A percentile compares a stretch with the other conserved stretches of the same genome.
Conservation (phyloP, 2,329 filamentous ascomycete species). For the Penicillium sp. region DNA sequence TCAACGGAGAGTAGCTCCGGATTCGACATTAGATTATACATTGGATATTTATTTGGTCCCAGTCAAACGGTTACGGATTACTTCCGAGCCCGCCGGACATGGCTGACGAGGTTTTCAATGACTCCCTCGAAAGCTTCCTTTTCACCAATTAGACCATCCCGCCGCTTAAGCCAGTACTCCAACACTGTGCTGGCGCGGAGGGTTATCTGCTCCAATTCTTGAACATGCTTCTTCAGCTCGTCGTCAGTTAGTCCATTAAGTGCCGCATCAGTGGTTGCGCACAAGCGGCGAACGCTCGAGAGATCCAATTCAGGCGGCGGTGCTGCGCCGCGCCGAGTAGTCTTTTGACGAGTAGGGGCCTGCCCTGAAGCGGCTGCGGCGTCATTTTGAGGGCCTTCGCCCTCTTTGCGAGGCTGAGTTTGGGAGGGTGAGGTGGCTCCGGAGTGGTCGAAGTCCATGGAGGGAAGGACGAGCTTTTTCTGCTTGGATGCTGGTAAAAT, state of each 20-base stretch:
- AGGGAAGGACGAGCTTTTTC: conserved; percentile 92
- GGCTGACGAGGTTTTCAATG: conserved; percentile 92
- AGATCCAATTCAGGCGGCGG: conserved; percentile 72
- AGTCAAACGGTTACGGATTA: no score
- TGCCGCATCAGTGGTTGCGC: conserved; percentile 77
- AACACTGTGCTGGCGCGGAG: conserved; percentile 68
- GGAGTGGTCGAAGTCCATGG: conserved; percentile 56
- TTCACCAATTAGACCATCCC: conserved; percentile 81
- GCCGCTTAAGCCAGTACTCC: conserved; percentile 80
- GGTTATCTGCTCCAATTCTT: conserved; percentile 62
- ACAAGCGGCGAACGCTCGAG: conserved; percentile 69
- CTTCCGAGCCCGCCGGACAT: conserved; percentile 78
- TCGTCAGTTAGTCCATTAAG: conserved; percentile 69
- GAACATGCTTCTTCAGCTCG: conserved; percentile 68
- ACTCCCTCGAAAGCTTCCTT: conserved; percentile 93
- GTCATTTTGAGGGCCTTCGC: conserved; percentile 22
- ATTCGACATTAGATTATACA: conserved; percentile 22
- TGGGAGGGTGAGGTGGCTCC: conserved; percentile 48
- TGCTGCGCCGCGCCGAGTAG: conserved; percentile 46
- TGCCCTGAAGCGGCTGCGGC: conserved; percentile 25
- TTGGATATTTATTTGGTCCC: conserved; percentile 9
- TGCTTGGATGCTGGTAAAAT: conserved; percentile 96
- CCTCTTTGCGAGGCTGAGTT: conserved; percentile 31
- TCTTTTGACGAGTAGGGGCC: conserved; percentile 26
- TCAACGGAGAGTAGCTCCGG: conserved; percentile 7